Percentiles rank a stretch among this genome's conserved stretches.
Evolutionary conservation across 345 rosid species (phyloP).

Genomic region (Arabis alpina): DNA sequence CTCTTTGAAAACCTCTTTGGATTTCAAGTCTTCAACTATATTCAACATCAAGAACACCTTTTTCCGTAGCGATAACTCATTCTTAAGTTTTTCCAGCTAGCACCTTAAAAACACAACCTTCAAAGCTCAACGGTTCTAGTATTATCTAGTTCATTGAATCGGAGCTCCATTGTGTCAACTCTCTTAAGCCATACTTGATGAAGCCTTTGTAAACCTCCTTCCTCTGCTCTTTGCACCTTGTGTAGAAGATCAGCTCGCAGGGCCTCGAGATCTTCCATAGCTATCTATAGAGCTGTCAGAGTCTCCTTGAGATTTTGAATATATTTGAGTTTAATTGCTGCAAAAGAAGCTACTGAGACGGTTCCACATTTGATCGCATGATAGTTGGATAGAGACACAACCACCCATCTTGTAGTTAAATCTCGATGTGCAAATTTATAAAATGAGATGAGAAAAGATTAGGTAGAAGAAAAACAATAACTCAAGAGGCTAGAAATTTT

Average conservation of each 20-base stretch:
- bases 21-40: slow-evolving; percentile 2
- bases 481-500: not conserved
- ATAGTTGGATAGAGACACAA: slow-evolving; percentile 11
- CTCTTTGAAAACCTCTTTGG: slow-evolving; percentile 4
- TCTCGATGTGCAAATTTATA: too few species aligned
- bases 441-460: too few species aligned
- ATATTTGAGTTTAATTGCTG: not conserved
- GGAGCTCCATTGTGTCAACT: not conserved
- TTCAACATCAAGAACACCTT: slow-evolving; percentile 1
- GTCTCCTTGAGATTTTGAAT: slow-evolving; percentile 24
- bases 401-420: slow-evolving; percentile 4
- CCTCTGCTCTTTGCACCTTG: slow-evolving; percentile 19
- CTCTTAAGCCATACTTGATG: slow-evolving; percentile 32
- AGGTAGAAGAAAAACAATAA: not conserved
- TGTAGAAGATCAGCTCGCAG: slow-evolving; percentile 16
- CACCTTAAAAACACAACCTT: slow-evolving; percentile 13
- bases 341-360: slow-evolving; percentile 21
- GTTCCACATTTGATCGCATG: too few species aligned
- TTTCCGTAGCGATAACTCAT: slow-evolving; percentile 16
- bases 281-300: slow-evolving; percentile 13
- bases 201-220: slow-evolving; percentile 15
- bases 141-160: slow-evolving; percentile 6
- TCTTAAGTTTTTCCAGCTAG: slow-evolving; percentile 8
- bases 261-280: slow-evolving; percentile 36
- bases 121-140: not conserved